Conservation (phyloP, 1,284 basidiomycete genomes). For the Sanghuangporus weigelae region DNA sequence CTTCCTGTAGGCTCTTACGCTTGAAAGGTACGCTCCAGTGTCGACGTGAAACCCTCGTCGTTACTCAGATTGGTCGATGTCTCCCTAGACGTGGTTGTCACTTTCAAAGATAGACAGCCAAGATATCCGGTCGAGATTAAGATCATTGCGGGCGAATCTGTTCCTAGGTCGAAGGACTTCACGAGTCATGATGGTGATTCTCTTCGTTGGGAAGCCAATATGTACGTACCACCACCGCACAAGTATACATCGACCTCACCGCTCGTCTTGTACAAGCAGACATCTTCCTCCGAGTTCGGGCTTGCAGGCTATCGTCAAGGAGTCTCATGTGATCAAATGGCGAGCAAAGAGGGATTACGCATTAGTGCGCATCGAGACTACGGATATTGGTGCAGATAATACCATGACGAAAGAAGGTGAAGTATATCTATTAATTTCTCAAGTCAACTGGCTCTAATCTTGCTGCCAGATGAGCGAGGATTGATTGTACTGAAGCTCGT, state of each 20-base stretch:
- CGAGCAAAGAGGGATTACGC: not conserved
- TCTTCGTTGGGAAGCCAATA: not conserved
- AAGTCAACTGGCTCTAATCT: not conserved
- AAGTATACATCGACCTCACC: not conserved
- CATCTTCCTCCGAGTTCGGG: not conserved
- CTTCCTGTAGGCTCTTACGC: not conserved
- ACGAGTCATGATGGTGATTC: not conserved
- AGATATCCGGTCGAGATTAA: not conserved
- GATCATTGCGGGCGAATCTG: not conserved
- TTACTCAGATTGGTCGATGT: not conserved
- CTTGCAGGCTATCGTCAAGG: not conserved
- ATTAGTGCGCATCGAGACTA: not conserved
- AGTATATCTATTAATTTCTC: not conserved
- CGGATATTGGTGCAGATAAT: not conserved
- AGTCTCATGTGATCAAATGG: not conserved
- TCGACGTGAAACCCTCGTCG: not conserved
- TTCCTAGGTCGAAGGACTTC: not conserved
- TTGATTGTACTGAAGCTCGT: not conserved
- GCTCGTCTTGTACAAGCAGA: not conserved
- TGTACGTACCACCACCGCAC: not conserved
- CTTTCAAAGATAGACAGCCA: not conserved
- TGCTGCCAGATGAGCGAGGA: not conserved
- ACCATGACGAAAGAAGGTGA: not conserved
- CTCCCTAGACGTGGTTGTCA: not conserved
- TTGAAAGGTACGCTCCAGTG: not conserved